phyloP scores from a whole-genome alignment of 2,329 filamentous ascomycete species.

The Orbilia oligospora region DNA sequence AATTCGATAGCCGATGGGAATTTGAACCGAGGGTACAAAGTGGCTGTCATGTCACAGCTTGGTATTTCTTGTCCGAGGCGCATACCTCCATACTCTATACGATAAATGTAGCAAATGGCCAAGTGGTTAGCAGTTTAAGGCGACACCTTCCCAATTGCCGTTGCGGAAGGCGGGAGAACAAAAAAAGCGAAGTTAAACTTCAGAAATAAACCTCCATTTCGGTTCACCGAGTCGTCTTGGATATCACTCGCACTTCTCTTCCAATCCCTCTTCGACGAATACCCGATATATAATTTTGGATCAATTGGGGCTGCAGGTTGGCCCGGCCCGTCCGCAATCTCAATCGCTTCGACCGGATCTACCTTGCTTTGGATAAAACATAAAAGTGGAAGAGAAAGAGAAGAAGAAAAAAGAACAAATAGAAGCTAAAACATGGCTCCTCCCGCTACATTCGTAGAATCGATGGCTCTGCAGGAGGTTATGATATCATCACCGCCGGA shows the following conservation, averaged over 20 bases:
- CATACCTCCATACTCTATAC: not conserved
- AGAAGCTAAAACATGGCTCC: constrained; percentile 27
- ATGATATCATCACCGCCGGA: constrained; percentile 53
- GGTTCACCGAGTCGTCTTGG: not conserved
- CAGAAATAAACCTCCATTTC: constrained; percentile 6
- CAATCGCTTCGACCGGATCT: constrained; percentile 26
- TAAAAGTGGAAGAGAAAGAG: not conserved
- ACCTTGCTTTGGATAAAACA: constrained; percentile 9
- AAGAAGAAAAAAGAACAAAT: not conserved
- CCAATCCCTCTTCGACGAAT: not conserved
- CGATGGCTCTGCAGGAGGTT: constrained; percentile 59
- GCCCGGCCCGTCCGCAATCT: constrained; percentile 17
- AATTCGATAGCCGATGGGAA: constrained; percentile 54
- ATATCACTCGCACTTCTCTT: not conserved
- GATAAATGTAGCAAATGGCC: too few species aligned
- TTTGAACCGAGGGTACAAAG: constrained; percentile 60
- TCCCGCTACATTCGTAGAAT: constrained; percentile 56
- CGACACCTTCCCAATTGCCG: constrained; percentile 13
- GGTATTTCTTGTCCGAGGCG: constrained; percentile 38
- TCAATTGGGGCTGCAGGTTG: constrained; percentile 29
- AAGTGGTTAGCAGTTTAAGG: not conserved
- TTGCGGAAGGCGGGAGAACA: not conserved
- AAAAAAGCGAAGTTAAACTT: constrained; percentile 24
- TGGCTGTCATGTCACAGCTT: constrained; percentile 20
- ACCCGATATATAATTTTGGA: constrained; percentile 29